Percentiles rank a stretch among this genome's conserved stretches.
These are phyloP conservation scores for Podila verticillata DNA, from an alignment of 192 early-diverging fungal species.

Conservation along the genomic window DNA sequence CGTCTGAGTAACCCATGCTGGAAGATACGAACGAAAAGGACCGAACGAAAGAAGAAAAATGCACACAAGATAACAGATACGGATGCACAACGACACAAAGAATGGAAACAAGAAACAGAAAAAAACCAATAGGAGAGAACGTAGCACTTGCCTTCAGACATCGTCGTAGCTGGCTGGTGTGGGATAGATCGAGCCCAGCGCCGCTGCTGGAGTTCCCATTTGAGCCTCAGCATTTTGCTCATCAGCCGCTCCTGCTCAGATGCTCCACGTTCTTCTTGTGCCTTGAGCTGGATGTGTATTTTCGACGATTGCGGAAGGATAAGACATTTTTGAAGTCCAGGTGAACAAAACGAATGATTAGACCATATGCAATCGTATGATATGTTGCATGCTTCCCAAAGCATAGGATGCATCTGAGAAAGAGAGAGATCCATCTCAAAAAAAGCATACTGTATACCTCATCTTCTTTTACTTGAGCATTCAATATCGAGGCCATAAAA, in stretches of 20 bases:
- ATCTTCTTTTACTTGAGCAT: conserved; percentile 4
- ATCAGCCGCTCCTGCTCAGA: neutral
- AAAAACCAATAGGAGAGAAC: neutral
- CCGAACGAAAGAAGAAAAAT: too few relatives aligned
- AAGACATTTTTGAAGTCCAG: too few relatives aligned
- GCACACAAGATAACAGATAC: too few relatives aligned
- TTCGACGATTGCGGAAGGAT: neutral
- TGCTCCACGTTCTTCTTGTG: neutral
- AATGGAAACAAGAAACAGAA: neutral
- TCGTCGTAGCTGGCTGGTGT: neutral
- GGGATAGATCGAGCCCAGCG: neutral
- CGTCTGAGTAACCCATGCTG: too few relatives aligned
- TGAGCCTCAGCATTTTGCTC: neutral
- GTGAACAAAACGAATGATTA: too few relatives aligned
- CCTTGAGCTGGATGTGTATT: neutral
- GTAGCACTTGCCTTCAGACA: neutral
- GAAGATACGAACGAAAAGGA: too few relatives aligned
- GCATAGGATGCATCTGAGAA: neutral
- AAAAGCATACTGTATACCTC: neutral
- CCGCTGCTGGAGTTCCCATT: conserved; percentile 2
- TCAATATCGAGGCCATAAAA: conserved; percentile 2
- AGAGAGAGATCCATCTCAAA: neutral
- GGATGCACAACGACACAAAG: neutral
- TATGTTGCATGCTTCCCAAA: too few relatives aligned
- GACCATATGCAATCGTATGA: too few relatives aligned